Percentiles rank a stretch among this genome's conserved stretches.
These are phyloP conservation scores for Ballota nigra DNA, from an alignment of 257 asterid genomes.

Conservation along the genomic window DNA sequence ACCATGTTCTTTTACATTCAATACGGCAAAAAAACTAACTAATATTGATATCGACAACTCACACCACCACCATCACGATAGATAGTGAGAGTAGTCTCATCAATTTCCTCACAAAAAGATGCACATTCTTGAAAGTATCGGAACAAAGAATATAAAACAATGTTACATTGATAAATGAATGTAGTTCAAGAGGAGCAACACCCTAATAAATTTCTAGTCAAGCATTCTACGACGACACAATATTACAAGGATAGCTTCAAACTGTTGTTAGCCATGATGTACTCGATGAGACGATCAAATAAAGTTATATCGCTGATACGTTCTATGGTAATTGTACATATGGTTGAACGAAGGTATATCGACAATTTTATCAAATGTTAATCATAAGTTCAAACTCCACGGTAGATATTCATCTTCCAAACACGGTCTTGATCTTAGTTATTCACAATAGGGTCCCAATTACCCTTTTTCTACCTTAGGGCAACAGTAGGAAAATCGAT, in stretches of 20 bases:
- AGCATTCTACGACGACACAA: constrained; percentile 33
- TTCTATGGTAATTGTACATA: constrained; percentile 36
- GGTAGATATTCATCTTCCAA: constrained; percentile 27
- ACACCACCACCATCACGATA: constrained; percentile 9
- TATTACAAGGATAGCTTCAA: constrained; percentile 33
- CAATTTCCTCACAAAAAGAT: not conserved
- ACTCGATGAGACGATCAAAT: constrained; percentile 24
- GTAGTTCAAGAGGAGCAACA: constrained; percentile 11
- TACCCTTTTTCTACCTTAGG: constrained; percentile 27
- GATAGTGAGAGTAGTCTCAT: not conserved
- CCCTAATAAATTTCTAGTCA: constrained; percentile 34
- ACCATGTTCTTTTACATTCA: not conserved
- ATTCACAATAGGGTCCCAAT: constrained; percentile 50
- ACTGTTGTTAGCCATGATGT: constrained; percentile 36
- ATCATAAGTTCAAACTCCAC: constrained; percentile 32
- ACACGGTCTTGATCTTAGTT: constrained; percentile 33
- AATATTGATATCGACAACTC: constrained; percentile 5
- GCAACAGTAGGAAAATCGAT: constrained; percentile 18
- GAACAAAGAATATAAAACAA: constrained; percentile 34
- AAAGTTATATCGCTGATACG: constrained; percentile 37
- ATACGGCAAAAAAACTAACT: constrained; percentile 10
- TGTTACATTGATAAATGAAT: constrained; percentile 34
- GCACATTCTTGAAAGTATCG: not conserved
- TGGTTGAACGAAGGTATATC: constrained; percentile 28
- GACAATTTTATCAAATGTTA: constrained; percentile 28